A percentile compares a stretch with the other conserved stretches of the same genome.
These are phyloP conservation scores for Breviolum minutum DNA, from an alignment of 73 alveolate genomes.

Conservation along the genomic window DNA sequence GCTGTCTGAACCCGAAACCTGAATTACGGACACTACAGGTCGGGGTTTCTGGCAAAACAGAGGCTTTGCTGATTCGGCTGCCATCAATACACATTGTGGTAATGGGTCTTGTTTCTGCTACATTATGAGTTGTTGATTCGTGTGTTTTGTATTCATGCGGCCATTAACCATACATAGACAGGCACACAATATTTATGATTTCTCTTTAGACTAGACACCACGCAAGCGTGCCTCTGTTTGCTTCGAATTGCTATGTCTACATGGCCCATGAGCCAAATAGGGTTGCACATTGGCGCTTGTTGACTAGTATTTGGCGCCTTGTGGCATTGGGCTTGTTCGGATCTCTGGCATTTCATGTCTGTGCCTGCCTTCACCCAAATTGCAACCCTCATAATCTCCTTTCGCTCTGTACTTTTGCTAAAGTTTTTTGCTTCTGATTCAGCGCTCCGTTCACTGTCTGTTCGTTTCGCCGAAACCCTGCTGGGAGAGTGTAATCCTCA, in stretches of 20 bases:
- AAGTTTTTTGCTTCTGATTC: not conserved
- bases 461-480: constrained; percentile 78
- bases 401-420: not conserved
- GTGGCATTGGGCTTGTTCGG: not conserved
- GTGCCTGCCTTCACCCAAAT: not conserved
- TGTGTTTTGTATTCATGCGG: not conserved
- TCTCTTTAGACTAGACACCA: constrained; percentile 11
- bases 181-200: constrained; percentile 17
- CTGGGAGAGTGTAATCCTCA: constrained; percentile 14
- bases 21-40: constrained; percentile 62
- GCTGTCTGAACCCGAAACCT: constrained; percentile 47
- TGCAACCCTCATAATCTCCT: constrained; percentile 31
- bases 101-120: not conserved
- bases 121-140: not conserved
- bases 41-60: constrained; percentile 84
- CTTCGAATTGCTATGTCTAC: constrained; percentile 40
- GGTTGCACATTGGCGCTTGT: constrained; percentile 5
- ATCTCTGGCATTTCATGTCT: constrained; percentile 19
- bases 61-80: constrained; percentile 58
- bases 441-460: constrained; percentile 39
- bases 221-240: constrained; percentile 67
- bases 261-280: constrained; percentile 53
- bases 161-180: constrained; percentile 17
- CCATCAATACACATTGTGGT: not conserved
- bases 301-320: not conserved